Evolutionary conservation across 495 filamentous ascomycete species (phyloP).

Genomic region (Rhizodiscina lignyota): DNA sequence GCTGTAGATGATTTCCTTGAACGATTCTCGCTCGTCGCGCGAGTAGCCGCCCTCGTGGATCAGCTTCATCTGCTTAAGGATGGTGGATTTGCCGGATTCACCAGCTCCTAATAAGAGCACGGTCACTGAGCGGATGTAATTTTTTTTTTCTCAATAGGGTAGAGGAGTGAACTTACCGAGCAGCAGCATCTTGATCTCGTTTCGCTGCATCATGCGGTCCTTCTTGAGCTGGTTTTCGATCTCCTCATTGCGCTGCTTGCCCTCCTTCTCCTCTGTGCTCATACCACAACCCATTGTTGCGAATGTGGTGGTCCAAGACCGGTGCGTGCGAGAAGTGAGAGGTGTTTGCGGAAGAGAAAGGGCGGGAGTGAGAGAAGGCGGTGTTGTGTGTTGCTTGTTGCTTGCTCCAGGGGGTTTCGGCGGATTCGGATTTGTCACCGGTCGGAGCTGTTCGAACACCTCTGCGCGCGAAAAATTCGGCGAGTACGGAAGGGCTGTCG

Average conservation of each 20-base stretch:
- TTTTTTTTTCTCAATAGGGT: no score
- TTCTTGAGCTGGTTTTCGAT: constrained; percentile 28
- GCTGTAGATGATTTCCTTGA: constrained; percentile 83
- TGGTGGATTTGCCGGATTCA: constrained; percentile 95
- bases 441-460: no score
- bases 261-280: constrained; percentile 99
- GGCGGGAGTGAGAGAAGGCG: no score
- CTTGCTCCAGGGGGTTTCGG: no score
- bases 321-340: no score
- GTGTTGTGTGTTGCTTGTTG: no score
- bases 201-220: constrained; percentile 24
- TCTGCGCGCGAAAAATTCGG: no score
- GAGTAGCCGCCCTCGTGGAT: constrained; percentile 91
- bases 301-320: constrained; percentile 13
- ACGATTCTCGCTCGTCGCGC: constrained; percentile 79
- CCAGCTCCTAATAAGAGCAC: constrained; percentile 68
- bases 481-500: no score
- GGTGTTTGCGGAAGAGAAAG: no score
- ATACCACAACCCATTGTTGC: constrained; percentile 97
- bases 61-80: constrained; percentile 98
- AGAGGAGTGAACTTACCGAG: constrained; percentile 19
- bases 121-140: constrained; percentile 7
- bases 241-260: constrained; percentile 52
- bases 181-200: constrained; percentile 29
- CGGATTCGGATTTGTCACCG: no score